Percentiles rank a stretch among this genome's conserved stretches.
These are phyloP conservation scores for Fusarium sp. DNA, from an alignment of 2,329 filamentous ascomycete genomes.

Conservation along the genomic window DNA sequence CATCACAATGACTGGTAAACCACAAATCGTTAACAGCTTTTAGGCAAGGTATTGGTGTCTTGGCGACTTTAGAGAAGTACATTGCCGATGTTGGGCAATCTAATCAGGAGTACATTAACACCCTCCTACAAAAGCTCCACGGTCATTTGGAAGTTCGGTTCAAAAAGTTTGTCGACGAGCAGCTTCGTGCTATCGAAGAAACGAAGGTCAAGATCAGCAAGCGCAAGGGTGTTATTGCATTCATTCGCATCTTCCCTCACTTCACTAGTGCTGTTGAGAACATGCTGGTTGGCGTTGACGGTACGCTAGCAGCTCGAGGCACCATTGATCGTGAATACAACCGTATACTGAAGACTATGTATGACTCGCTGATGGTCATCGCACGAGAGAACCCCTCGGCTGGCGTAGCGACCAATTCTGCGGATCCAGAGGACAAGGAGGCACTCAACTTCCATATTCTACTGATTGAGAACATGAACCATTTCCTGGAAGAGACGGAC, in stretches of 20 bases:
- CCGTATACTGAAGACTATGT: constrained; percentile 93
- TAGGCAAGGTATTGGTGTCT: constrained; percentile 89
- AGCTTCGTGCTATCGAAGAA: constrained; percentile 95
- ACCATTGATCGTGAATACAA: constrained; percentile 89
- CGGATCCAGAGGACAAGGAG: constrained; percentile 88
- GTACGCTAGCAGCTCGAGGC: constrained; percentile 73
- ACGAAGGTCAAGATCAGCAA: constrained; percentile 99
- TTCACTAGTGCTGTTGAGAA: constrained; percentile 88
- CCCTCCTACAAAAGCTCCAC: constrained; percentile 82
- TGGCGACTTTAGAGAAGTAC: constrained; percentile 84
- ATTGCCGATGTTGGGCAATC: constrained; percentile 84
- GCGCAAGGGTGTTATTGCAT: constrained; percentile 94
- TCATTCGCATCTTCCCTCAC: constrained; percentile 91
- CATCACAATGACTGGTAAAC: background rate
- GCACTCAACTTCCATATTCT: constrained; percentile 97
- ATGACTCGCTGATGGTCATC: constrained; percentile 95
- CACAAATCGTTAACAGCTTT: constrained; percentile 31
- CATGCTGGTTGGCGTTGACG: constrained; percentile 74
- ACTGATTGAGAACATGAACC: constrained; percentile 98
- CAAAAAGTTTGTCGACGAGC: constrained; percentile 90
- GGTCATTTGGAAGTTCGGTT: constrained; percentile 80
- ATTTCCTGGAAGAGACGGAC: constrained; percentile 93
- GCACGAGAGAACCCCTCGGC: constrained; percentile 75
- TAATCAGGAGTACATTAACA: constrained; percentile 91
- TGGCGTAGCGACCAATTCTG: constrained; percentile 57